Conservation (phyloP, 805 yeast genomes). For the Wickerhamiella galacta region DNA sequence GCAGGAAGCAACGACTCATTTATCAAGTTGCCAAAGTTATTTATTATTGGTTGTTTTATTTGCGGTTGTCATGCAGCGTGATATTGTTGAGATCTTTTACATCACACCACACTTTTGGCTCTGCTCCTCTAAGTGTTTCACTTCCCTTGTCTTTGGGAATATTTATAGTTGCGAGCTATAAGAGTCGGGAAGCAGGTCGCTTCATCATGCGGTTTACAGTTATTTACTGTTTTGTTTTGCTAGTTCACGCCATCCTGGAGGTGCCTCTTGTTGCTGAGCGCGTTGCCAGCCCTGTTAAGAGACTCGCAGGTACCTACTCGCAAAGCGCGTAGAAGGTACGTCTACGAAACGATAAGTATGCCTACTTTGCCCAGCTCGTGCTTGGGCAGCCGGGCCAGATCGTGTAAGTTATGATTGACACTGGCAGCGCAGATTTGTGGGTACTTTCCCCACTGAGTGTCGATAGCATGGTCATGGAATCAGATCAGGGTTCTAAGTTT, state of each 20-base stretch:
- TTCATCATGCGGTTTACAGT: not conserved
- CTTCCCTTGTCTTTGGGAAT: not conserved
- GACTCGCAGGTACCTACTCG: not conserved
- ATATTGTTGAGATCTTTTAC: not conserved
- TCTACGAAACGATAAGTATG: slow-evolving; percentile 3
- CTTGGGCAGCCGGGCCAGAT: slow-evolving; percentile 44
- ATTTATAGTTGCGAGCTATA: not conserved
- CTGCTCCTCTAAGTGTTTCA: not conserved
- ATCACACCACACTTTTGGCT: not conserved
- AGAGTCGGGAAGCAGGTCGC: not conserved
- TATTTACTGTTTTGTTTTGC: not conserved
- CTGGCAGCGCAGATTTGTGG: slow-evolving; percentile 68
- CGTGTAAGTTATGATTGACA: slow-evolving; percentile 44
- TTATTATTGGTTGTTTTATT: not conserved
- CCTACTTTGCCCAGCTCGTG: slow-evolving; percentile 18
- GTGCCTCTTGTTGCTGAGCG: not conserved
- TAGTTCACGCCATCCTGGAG: not conserved
- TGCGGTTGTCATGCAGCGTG: not conserved
- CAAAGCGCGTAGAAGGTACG: not conserved
- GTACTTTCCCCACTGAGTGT: slow-evolving; percentile 35
- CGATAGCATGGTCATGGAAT: slow-evolving; percentile 17
- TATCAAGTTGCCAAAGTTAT: not conserved
- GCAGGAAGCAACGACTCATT: too few species aligned
- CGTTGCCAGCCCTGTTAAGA: not conserved
- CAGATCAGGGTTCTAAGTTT: not conserved